Percentiles rank a stretch among this genome's conserved stretches.
These are phyloP conservation scores for Trypanosoma cruzi DNA, from an alignment of 208 protist species.

Conservation along the genomic window DNA sequence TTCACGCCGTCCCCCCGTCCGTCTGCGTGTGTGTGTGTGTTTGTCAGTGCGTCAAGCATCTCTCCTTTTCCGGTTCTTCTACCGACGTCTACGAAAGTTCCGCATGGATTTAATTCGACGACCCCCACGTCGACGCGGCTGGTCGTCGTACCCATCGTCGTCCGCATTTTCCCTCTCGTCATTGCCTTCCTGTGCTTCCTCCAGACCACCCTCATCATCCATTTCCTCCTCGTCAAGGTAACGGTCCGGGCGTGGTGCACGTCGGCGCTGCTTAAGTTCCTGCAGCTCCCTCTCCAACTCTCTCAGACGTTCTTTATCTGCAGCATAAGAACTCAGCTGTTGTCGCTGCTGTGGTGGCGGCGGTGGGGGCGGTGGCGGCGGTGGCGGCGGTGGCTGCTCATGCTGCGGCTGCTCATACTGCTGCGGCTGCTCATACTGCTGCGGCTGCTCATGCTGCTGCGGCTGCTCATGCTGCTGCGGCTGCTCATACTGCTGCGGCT, in stretches of 20 bases:
- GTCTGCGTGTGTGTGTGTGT: too few relatives aligned
- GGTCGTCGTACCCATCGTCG: slow-evolving; percentile 24
- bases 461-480: too few relatives aligned
- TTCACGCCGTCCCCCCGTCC: too few relatives aligned
- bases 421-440: too few relatives aligned
- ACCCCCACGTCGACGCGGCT: background rate
- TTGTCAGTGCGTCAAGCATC: too few relatives aligned
- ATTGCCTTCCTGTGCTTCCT: too few relatives aligned
- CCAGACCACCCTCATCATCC: too few relatives aligned
- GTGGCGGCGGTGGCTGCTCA: too few relatives aligned
- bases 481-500: too few relatives aligned
- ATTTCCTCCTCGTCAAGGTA: background rate
- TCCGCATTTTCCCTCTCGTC: slow-evolving; percentile 24
- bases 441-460: too few relatives aligned
- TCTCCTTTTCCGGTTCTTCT: background rate
- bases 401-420: too few relatives aligned
- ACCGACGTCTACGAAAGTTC: background rate
- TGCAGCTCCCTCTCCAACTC: slow-evolving; percentile 50
- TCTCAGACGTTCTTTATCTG: slow-evolving; percentile 25
- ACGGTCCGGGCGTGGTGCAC: slow-evolving; percentile 1
- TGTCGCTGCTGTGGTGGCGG: slow-evolving; percentile 22
- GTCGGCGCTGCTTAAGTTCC: slow-evolving; percentile 30
- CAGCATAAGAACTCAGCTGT: background rate
- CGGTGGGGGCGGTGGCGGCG: background rate
- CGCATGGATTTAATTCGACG: background rate